Percentiles rank a stretch among this genome's conserved stretches.
These are phyloP conservation scores for Pythium rishiriense DNA, from an alignment of 352 stramenopile species.

Conservation along the genomic window DNA sequence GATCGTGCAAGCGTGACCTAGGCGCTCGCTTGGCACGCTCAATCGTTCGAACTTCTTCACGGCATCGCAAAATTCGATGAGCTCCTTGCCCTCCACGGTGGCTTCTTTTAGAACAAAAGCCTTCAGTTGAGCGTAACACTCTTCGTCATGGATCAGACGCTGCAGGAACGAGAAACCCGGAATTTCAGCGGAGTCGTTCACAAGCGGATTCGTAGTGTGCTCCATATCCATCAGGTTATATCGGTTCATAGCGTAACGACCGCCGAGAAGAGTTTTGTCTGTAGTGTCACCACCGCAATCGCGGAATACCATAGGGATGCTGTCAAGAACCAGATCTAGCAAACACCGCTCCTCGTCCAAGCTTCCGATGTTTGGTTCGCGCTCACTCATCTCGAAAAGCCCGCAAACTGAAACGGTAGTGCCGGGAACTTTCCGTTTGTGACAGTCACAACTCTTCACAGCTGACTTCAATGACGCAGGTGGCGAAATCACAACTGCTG, in stretches of 20 bases:
- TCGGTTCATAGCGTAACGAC: conserved; percentile 73
- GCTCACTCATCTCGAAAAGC: conserved; percentile 77
- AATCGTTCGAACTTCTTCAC: conserved; percentile 84
- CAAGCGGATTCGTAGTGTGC: conserved; percentile 38
- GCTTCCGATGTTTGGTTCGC: conserved; percentile 71
- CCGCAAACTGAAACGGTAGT: conserved; percentile 56
- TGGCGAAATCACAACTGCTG: conserved; percentile 14
- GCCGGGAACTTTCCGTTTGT: conserved; percentile 18
- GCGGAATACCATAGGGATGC: conserved; percentile 85
- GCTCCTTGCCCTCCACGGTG: conserved; percentile 47
- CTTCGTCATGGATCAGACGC: conserved; percentile 85
- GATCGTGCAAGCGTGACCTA: conserved; percentile 75
- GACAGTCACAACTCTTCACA: conserved; percentile 34
- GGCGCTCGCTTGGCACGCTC: conserved; percentile 60
- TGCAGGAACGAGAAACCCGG: conserved; percentile 86
- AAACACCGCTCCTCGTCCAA: conserved; percentile 79
- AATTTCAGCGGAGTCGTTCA: conserved; percentile 64
- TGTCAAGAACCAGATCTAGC: conserved; percentile 81
- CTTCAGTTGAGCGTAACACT: conserved; percentile 85
- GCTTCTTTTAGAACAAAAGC: conserved; percentile 68
- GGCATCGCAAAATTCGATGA: conserved; percentile 81
- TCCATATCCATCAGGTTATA: conserved; percentile 43
- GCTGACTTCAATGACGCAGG: conserved; percentile 6
- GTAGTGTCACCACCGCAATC: conserved; percentile 84
- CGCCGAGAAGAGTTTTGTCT: conserved; percentile 84